Conservation (phyloP, 371 early-diverging fungal genomes). For the Mortierella sp. region DNA sequence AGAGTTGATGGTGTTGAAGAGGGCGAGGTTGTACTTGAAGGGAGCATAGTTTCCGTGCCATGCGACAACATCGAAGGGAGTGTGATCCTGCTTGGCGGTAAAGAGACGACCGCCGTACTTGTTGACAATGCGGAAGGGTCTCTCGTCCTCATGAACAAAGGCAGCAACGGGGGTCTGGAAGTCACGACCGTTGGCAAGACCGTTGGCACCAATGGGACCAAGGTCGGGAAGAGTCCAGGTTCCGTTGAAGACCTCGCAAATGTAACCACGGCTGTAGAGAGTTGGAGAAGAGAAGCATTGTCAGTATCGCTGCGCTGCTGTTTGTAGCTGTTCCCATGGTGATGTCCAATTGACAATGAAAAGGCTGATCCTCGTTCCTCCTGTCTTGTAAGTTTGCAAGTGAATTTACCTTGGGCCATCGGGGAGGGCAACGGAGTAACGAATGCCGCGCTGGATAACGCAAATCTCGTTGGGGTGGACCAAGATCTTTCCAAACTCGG, state of each 20-base stretch:
- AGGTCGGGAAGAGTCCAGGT: constrained; percentile 96
- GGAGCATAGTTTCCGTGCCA: constrained; percentile 99
- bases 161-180: constrained; percentile 90
- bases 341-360: not conserved
- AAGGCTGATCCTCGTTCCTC: not conserved
- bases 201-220: constrained; percentile 97
- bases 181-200: constrained; percentile 95
- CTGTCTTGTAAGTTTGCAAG: not conserved
- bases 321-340: not conserved
- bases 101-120: constrained; percentile 91
- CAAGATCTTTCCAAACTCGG: constrained; percentile 92
- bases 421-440: constrained; percentile 84
- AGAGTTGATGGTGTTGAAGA: constrained; percentile 90
- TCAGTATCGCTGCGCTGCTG: not conserved
- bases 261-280: constrained; percentile 83
- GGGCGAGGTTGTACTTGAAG: constrained; percentile 92
- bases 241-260: constrained; percentile 88
- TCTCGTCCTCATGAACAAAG: constrained; percentile 78
- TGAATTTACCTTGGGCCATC: constrained; percentile 79
- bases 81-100: constrained; percentile 80
- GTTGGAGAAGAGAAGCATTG: not conserved
- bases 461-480: constrained; percentile 93
- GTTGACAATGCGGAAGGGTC: constrained; percentile 72
- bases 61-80: constrained; percentile 96
- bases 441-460: constrained; percentile 94